Conservation (phyloP, 2,329 filamentous ascomycete genomes). For the Cercospora brassicicola region DNA sequence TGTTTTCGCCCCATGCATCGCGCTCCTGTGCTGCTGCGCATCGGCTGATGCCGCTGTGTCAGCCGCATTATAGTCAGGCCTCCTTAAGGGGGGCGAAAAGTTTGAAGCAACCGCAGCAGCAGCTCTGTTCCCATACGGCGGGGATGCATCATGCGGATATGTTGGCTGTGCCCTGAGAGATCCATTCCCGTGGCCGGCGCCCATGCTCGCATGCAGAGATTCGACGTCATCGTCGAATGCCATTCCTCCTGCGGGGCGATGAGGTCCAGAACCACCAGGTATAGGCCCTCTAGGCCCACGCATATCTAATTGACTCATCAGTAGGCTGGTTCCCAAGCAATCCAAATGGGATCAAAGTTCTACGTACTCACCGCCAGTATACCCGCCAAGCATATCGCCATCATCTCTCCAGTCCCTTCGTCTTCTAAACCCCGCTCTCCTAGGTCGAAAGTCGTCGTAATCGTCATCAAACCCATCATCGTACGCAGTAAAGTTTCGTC, state of each 20-base stretch:
- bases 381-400: constrained; percentile 22
- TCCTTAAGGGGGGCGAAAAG: constrained; percentile 2
- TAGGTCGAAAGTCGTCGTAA: constrained; percentile 15
- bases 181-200: not conserved
- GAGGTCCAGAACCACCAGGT: constrained; percentile 1
- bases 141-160: not conserved
- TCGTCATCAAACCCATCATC: constrained; percentile 22
- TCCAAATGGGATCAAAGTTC: not conserved
- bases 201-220: not conserved
- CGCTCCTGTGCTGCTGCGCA: not conserved
- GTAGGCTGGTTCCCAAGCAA: not conserved
- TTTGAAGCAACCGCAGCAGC: not conserved
- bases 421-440: constrained; percentile 9
- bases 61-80: not conserved
- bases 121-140: not conserved
- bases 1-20: not conserved
- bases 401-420: constrained; percentile 18
- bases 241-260: not conserved
- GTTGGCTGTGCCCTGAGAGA: not conserved
- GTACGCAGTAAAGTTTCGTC: constrained; percentile 13
- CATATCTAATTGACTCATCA: constrained; percentile 7
- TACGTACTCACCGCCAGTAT: constrained; percentile 28
- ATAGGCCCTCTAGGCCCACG: constrained; percentile 20
- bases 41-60: not conserved
- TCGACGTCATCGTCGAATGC: not conserved